Base-by-base conservation (phyloP, 2,329 filamentous ascomycete species). In the Aspergillus tanneri region DNA sequence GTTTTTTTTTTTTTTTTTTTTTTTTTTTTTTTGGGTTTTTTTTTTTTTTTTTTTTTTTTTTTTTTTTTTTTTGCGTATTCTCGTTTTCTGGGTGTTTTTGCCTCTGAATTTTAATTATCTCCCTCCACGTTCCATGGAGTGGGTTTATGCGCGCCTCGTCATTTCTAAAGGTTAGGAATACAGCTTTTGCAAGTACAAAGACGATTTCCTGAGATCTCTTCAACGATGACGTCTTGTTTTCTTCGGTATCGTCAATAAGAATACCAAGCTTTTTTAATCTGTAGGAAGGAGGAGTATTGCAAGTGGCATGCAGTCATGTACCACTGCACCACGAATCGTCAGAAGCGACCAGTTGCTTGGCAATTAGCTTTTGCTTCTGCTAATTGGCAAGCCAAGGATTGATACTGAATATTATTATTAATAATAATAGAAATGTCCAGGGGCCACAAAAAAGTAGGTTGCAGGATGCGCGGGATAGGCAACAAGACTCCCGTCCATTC, bases 1-100 rank as follows among this genome's bases (percentile, higher is more conserved):
- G 9, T n/a, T 47, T 46, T 40, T 37, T 36, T 24, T 37, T 14
- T 9, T 44, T 12, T 32, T 39, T 18, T 32, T 41, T 23, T 39
- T 12, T 39, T 34, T 12, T 22, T 25, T n/a, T 24, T 32, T 12
- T 25, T 36, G 21, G 23, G 22, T 16, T n/a, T 24, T 19, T 14
- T n/a, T 12, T 40, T 12, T 19, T n/a, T 34, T 22, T 25, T n/a
- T 24, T 32, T 12, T 25, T 36, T 28, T 23, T 32, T 16, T n/a
- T 24, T 19, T 14, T n/a, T 12, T 40, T 12, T 19, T n/a, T 34
- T 14, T 34, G 11, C 30, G 5, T 24, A 21, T 11, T 23, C 19
- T 14, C 23, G 14, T 37, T n/a, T 10, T 23, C 22, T 38, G 14
- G 9, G 14, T 37, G 12, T 36, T 11, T 27, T 24, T 30, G 28